A percentile compares a stretch with the other conserved stretches of the same genome.
Conservation (phyloP, 1,139 yeast species). For the Scheffersomyces parashehatae region DNA sequence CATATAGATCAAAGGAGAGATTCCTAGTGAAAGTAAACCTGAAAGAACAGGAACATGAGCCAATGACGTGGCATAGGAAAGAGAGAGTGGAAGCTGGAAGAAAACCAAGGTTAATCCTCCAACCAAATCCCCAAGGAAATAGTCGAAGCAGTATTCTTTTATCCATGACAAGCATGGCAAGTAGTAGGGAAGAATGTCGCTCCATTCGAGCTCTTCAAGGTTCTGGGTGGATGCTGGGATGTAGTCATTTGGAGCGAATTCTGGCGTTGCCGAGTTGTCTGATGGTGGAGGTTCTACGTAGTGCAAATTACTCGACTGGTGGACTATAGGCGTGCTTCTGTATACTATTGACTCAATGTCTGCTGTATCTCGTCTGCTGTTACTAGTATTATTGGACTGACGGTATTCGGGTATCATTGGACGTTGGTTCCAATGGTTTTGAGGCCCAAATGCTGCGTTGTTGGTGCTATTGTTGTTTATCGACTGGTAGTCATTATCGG, state of each 20-base stretch:
- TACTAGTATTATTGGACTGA: slow-evolving; percentile 2
- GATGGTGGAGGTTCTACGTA: neutral
- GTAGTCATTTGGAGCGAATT: slow-evolving; percentile 16
- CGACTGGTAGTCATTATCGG: slow-evolving; percentile 3
- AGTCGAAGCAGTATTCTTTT: slow-evolving; percentile 52
- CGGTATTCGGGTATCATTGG: neutral
- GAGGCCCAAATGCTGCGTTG: no score
- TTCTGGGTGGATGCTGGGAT: slow-evolving; percentile 23
- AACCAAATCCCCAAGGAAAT: slow-evolving; percentile 69
- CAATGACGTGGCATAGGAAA: slow-evolving; percentile 85
- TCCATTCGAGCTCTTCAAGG: slow-evolving; percentile 27
- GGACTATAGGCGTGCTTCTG: slow-evolving; percentile 4
- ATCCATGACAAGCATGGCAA: slow-evolving; percentile 84
- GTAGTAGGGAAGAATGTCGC: slow-evolving; percentile 58
- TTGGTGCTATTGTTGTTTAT: neutral
- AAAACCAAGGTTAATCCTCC: slow-evolving; percentile 91
- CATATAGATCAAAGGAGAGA: slow-evolving; percentile 82
- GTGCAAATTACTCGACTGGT: slow-evolving; percentile 2
- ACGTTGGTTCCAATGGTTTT: no score
- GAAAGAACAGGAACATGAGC: slow-evolving; percentile 90
- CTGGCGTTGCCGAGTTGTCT: neutral
- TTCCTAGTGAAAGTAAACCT: slow-evolving; percentile 78
- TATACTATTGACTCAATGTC: slow-evolving; percentile 20
- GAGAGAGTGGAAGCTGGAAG: slow-evolving; percentile 85
- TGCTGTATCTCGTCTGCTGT: neutral